Base-by-base conservation (phyloP, 1,139 yeast genomes). In the Protomyces lactucae-debilis region DNA sequence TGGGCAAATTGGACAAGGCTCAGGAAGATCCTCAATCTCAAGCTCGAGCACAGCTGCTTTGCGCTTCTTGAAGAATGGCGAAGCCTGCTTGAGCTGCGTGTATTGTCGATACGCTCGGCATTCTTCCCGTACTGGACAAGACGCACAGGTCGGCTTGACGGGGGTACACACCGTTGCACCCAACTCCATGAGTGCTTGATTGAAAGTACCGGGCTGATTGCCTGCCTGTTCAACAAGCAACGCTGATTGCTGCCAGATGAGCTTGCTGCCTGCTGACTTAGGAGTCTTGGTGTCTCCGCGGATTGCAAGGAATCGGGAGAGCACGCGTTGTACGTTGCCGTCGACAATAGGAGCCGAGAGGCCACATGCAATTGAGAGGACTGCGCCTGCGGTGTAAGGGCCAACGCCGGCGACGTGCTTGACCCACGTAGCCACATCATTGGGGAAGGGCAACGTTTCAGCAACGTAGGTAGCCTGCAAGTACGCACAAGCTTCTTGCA, bases 331-430 rank as follows among this genome's bases (percentile, higher is more conserved):
- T 21, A 65, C 66, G 40, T 65, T 65, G 32, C 67, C 67, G 59
- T 65, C 67, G 37, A 65, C 65, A 28, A 64, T 48, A 3, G 66
- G 63, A 6, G 63, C 32, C 10, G 63, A 65, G 9, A 63, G 40
- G 16, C 55, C 57, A 55, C 64, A 65, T 3, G 67, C 65, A 36
- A 65, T 63, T 37, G 66, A 64, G 14, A 64, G 46, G 2, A 65
- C 64, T 10, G 67, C 67, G 12, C 67, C 67, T 12, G 67, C 67
- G 3, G 67, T 65, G 36, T 65, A 65, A 10, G 65, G 66, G 8
- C 67, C 67, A n/a, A 60, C 64, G 2, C 67, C 67, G 12, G 67
- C 65, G n/a, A 65, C 64, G 18, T 64, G 45, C 45, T 65, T 64
- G 45, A 64, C 36, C 66, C 67, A 63, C 10, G 52, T 35, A 16